A percentile compares a stretch with the other conserved stretches of the same genome.
phyloP scores from a whole-genome alignment of 768 basidiomycete species.

The Tulasnella sp. region DNA sequence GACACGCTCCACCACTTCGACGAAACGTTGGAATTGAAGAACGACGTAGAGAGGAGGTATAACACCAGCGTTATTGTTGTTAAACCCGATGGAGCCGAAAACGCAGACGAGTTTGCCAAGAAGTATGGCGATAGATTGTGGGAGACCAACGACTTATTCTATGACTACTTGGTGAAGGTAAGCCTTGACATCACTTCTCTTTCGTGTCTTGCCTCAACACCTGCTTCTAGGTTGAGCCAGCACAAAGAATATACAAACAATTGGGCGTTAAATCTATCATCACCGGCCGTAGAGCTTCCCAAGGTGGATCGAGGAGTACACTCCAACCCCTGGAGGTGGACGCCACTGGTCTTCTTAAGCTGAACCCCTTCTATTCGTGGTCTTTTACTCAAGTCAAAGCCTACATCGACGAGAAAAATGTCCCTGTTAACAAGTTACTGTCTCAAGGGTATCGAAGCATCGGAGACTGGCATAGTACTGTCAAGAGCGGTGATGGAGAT shows the following conservation, averaged over 20 bases:
- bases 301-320: conserved; percentile 77
- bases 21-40: conserved; percentile 82
- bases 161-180: conserved; percentile 89
- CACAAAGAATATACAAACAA: conserved; percentile 69
- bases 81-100: conserved; percentile 59
- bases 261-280: conserved; percentile 75
- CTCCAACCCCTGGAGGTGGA: conserved; percentile 85
- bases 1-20: conserved; percentile 95
- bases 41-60: conserved; percentile 67
- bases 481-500: conserved; percentile 49
- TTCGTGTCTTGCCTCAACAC: neutral
- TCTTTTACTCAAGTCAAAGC: conserved; percentile 69
- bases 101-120: conserved; percentile 58
- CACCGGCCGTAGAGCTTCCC: conserved; percentile 87
- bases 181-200: conserved; percentile 18
- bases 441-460: conserved; percentile 88
- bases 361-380: conserved; percentile 91
- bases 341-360: conserved; percentile 76
- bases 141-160: conserved; percentile 75
- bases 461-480: conserved; percentile 96
- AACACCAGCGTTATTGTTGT: conserved; percentile 60
- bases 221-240: conserved; percentile 69
- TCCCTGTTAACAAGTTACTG: conserved; percentile 79
- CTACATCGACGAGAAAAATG: conserved; percentile 67
- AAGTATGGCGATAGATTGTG: conserved; percentile 72